Conservation (phyloP, 2,329 filamentous ascomycete species). For the Aspergillus terreus region DNA sequence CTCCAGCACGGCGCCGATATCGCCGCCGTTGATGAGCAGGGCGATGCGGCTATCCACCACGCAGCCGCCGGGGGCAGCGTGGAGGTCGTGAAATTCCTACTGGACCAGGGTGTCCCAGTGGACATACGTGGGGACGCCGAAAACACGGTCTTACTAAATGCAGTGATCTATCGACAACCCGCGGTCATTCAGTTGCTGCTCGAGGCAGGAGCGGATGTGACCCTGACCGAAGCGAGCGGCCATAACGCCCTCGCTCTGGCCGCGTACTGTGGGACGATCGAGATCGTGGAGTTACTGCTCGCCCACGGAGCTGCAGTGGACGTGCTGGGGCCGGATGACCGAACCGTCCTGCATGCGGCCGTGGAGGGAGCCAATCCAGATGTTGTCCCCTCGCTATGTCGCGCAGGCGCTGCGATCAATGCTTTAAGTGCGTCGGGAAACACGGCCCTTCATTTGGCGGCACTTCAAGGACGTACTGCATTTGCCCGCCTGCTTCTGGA, state of each 20-base stretch:
- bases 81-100: neutral
- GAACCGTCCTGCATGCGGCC: neutral
- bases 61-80: neutral
- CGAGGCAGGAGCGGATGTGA: neutral
- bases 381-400: neutral
- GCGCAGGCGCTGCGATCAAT: neutral
- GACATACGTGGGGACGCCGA: neutral
- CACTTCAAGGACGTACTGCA: neutral
- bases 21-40: neutral
- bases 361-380: neutral
- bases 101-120: neutral
- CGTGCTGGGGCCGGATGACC: neutral
- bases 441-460: neutral
- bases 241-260: neutral
- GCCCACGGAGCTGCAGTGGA: neutral
- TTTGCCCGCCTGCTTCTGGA: neutral
- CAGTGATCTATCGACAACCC: neutral
- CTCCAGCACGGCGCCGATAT: neutral
- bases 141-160: neutral
- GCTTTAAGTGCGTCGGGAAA: neutral
- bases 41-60: conserved; percentile 1
- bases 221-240: neutral
- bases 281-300: neutral
- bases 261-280: neutral
- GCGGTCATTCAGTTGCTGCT: neutral